phyloP scores from a whole-genome alignment of 192 early-diverging fungal species.

The Coemansia aciculifera region DNA sequence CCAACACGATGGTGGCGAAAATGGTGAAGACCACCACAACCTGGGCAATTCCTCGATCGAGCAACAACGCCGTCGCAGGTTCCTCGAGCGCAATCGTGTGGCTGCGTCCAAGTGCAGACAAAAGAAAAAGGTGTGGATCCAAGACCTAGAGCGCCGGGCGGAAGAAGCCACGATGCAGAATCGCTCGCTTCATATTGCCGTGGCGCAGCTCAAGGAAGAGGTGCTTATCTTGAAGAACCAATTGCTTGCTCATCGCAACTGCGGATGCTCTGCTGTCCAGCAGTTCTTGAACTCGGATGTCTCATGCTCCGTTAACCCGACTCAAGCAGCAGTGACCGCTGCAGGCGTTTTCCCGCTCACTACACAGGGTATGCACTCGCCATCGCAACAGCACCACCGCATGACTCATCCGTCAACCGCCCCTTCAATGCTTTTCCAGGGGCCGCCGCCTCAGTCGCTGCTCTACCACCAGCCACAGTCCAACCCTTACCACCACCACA shows the following conservation, averaged over 20 bases:
- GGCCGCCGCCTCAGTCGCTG: conserved; percentile 16
- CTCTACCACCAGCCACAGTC: conserved; percentile 18
- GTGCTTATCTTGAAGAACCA: conserved; percentile 55
- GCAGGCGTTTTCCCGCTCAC: neutral
- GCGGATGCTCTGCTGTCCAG: conserved; percentile 55
- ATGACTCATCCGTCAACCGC: conserved; percentile 7
- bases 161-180: conserved; percentile 56
- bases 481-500: conserved; percentile 9
- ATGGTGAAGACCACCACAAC: conserved; percentile 20
- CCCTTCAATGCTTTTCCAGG: conserved; percentile 12
- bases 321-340: conserved; percentile 21
- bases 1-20: conserved; percentile 7
- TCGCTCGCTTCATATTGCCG: conserved; percentile 40
- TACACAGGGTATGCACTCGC: conserved; percentile 6
- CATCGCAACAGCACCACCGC: neutral
- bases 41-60: conserved; percentile 47
- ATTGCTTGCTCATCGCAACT: conserved; percentile 57
- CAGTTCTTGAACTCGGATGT: conserved; percentile 45
- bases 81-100: conserved; percentile 84
- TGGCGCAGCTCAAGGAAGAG: conserved; percentile 54
- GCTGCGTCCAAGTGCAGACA: conserved; percentile 91
- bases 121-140: conserved; percentile 90
- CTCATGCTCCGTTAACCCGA: conserved; percentile 1
- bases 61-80: conserved; percentile 71
- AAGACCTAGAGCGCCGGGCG: conserved; percentile 71